These are phyloP conservation scores for Lipomyces yamadae DNA, from an alignment of 805 yeast species.

Conservation along the genomic window DNA sequence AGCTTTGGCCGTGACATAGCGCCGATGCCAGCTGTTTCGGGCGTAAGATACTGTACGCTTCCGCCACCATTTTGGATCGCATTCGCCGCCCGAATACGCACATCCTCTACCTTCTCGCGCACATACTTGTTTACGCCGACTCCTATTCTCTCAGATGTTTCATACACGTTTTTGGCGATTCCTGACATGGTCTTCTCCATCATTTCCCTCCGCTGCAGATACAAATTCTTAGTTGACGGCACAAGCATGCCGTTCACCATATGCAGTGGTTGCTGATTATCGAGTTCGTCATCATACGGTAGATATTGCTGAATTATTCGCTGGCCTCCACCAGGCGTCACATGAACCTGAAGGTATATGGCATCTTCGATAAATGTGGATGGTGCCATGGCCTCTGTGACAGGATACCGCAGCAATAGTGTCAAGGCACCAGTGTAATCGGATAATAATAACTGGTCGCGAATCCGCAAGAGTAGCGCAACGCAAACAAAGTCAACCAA, in stretches of 20 bases:
- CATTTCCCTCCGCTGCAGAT: slow-evolving; percentile 27
- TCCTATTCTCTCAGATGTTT: slow-evolving; percentile 32
- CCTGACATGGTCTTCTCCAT: slow-evolving; percentile 30
- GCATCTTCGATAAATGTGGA: slow-evolving; percentile 35
- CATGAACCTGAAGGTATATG: slow-evolving; percentile 31
- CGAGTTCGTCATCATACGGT: slow-evolving; percentile 12
- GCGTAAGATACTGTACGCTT: slow-evolving; percentile 20
- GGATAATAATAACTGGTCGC: slow-evolving; percentile 29
- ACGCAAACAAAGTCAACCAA: slow-evolving; percentile 46
- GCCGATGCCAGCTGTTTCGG: slow-evolving; percentile 20
- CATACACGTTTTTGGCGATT: slow-evolving; percentile 31
- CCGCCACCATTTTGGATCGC: slow-evolving; percentile 24
- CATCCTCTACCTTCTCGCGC: slow-evolving; percentile 32
- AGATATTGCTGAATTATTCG: slow-evolving; percentile 31
- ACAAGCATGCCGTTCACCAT: slow-evolving; percentile 28
- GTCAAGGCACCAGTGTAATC: slow-evolving; percentile 35
- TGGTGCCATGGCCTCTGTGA: slow-evolving; percentile 28
- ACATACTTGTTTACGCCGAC: slow-evolving; percentile 34
- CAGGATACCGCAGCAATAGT: slow-evolving; percentile 33
- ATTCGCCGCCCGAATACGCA: slow-evolving; percentile 19
- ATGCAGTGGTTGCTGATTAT: slow-evolving; percentile 28
- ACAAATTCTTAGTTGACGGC: slow-evolving; percentile 15
- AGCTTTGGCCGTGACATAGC: not conserved
- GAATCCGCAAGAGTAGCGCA: slow-evolving; percentile 45
- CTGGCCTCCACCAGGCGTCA: slow-evolving; percentile 28